A percentile compares a stretch with the other conserved stretches of the same genome.
These are phyloP conservation scores for Plasmodium gonderi DNA, from an alignment of 169 alveolate genomes.

Conservation along the genomic window DNA sequence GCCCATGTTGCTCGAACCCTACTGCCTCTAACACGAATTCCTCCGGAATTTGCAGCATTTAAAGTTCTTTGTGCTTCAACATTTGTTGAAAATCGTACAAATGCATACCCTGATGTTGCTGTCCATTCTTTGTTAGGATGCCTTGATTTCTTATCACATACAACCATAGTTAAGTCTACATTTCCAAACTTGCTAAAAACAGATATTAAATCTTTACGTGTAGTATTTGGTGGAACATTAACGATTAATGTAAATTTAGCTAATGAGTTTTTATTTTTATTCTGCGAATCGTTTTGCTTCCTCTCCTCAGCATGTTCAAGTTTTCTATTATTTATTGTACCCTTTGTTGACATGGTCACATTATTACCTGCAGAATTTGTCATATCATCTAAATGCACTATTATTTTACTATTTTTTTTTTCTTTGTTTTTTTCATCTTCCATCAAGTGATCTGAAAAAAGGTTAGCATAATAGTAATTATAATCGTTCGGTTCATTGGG, in stretches of 20 bases:
- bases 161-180: slow-evolving; percentile 81
- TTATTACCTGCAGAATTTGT: neutral
- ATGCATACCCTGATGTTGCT: slow-evolving; percentile 82
- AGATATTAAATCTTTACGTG: slow-evolving; percentile 75
- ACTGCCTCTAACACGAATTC: slow-evolving; percentile 77
- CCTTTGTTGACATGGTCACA: neutral
- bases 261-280: neutral
- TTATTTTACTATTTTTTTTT: neutral
- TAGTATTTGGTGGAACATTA: slow-evolving; percentile 80
- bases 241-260: slow-evolving; percentile 80
- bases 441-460: neutral
- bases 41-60: slow-evolving; percentile 75
- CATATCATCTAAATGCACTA: neutral
- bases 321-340: neutral
- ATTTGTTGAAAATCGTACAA: slow-evolving; percentile 78
- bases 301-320: neutral
- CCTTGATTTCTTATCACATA: slow-evolving; percentile 79
- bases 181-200: slow-evolving; percentile 79
- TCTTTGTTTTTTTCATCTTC: neutral
- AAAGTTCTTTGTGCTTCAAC: slow-evolving; percentile 76
- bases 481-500: neutral
- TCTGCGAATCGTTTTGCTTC: neutral
- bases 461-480: neutral
- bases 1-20: slow-evolving; percentile 84
- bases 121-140: slow-evolving; percentile 85